phyloP scores from a whole-genome alignment of 208 protist species.

The Angomonas ambiguus region DNA sequence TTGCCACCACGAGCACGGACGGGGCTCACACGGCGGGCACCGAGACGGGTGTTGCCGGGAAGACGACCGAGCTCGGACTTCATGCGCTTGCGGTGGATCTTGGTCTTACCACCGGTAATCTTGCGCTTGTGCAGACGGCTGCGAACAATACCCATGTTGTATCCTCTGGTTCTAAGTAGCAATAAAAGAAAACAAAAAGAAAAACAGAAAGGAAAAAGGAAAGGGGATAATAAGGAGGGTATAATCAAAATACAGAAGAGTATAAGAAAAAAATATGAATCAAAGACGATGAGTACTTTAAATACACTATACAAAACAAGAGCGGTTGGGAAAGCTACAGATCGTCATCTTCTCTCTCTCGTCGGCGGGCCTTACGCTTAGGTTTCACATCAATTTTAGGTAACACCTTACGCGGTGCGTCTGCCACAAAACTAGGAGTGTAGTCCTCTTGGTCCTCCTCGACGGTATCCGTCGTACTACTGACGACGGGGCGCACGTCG shows the following conservation, averaged over 20 bases:
- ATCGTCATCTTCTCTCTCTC: conserved; percentile 64
- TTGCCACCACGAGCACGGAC: conserved; percentile 97
- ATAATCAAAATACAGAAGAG: background rate
- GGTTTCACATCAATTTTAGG: conserved; percentile 31
- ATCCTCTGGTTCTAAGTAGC: conserved; percentile 14
- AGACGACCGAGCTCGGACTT: conserved; percentile 97
- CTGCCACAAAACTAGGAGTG: conserved; percentile 44
- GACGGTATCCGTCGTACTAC: conserved; percentile 10
- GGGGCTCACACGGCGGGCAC: conserved; percentile 85
- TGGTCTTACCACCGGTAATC: conserved; percentile 95
- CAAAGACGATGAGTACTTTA: background rate
- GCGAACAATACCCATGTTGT: conserved; percentile 96
- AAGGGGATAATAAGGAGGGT: conserved; percentile 16
- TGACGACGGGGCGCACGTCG: background rate
- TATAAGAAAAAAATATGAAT: background rate
- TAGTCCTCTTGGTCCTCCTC: conserved; percentile 64
- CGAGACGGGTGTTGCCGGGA: conserved; percentile 97
- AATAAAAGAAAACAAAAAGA: background rate
- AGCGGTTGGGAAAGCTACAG: conserved; percentile 8
- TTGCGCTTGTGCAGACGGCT: conserved; percentile 98
- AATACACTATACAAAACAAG: background rate
- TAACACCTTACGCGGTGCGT: conserved; percentile 47
- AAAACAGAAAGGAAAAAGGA: conserved; percentile 3
- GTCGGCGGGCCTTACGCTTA: conserved; percentile 31
- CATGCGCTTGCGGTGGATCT: conserved; percentile 91